A percentile compares a stretch with the other conserved stretches of the same genome.
Evolutionary conservation across 441 rosid species (phyloP).

Genomic region (Codiaeum variegatum): DNA sequence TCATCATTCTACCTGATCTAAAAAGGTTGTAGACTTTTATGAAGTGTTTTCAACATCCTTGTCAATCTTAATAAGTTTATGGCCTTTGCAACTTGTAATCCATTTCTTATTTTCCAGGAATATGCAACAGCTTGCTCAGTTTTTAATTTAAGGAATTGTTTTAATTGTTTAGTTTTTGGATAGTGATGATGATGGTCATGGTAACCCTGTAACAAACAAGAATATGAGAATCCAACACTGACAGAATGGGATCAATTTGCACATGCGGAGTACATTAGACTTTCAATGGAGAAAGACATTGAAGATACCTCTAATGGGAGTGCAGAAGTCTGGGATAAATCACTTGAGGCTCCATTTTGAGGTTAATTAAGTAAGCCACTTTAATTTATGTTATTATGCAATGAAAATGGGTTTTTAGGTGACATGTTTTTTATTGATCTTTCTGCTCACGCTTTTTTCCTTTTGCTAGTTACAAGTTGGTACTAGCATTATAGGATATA

Average conservation of each 20-base stretch:
- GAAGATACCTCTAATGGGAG: slow-evolving; percentile 97
- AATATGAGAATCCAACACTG: slow-evolving; percentile 93
- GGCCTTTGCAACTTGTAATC: slow-evolving; percentile 96
- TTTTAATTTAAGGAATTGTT: background rate
- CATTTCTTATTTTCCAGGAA: slow-evolving; percentile 97
- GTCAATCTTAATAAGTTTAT: slow-evolving; percentile 94
- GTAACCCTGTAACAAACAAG: slow-evolving; percentile 45
- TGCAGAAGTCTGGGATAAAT: slow-evolving; percentile 96
- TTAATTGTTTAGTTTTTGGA: background rate
- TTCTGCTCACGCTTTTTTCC: background rate
- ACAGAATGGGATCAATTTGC: slow-evolving; percentile 99
- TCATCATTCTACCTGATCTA: slow-evolving; percentile 57
- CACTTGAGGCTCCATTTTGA: slow-evolving; percentile 90
- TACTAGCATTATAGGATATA: background rate
- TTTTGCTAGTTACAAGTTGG: slow-evolving; percentile 8
- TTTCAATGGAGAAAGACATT: slow-evolving; percentile 97
- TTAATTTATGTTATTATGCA: background rate
- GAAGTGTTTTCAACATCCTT: slow-evolving; percentile 88
- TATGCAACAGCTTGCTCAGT: background rate
- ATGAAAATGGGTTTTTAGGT: background rate
- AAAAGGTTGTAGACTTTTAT: slow-evolving; percentile 85
- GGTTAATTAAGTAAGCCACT: slow-evolving; percentile 27
- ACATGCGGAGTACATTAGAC: slow-evolving; percentile 91
- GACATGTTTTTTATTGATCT: background rate
- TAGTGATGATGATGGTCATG: slow-evolving; percentile 14